Evolutionary conservation across 176 grass and related monocot species (phyloP).

Genomic region (Musa troglodytarum): DNA sequence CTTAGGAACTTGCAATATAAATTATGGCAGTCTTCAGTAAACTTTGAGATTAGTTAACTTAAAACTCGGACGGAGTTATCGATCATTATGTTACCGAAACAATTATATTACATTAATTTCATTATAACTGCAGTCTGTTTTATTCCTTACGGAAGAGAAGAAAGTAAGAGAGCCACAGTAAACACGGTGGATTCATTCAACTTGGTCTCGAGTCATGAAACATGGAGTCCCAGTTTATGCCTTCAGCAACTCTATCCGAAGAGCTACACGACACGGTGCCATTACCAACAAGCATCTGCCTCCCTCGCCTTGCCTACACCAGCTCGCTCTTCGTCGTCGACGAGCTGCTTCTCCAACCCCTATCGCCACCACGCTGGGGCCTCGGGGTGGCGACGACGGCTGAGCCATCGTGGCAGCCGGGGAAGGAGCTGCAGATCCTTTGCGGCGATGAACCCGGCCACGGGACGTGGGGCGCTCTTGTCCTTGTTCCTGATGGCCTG

Average conservation of each 20-base stretch:
- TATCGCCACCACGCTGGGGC: conserved; percentile 11
- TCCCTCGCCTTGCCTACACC: not conserved
- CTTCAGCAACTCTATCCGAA: conserved; percentile 15
- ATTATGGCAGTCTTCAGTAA: too few relatives aligned
- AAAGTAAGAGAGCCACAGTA: conserved; percentile 2
- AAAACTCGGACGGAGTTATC: too few relatives aligned
- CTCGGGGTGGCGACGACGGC: conserved; percentile 27
- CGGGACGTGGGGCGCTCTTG: conserved; percentile 21
- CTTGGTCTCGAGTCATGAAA: conserved; percentile 52
- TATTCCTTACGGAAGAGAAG: too few relatives aligned
- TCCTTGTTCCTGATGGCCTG: conserved; percentile 30
- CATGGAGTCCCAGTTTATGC: conserved; percentile 62
- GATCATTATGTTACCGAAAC: too few relatives aligned
- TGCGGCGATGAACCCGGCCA: conserved; percentile 28
- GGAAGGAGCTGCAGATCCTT: conserved; percentile 19
- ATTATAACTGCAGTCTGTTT: too few relatives aligned
- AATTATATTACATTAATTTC: too few relatives aligned
- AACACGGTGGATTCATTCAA: too few relatives aligned
- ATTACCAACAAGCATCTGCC: not conserved
- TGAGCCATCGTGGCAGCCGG: not conserved
- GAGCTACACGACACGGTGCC: not conserved
- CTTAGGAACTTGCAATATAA: too few relatives aligned
- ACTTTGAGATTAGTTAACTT: too few relatives aligned
- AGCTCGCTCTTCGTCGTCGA: not conserved
- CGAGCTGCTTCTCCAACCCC: conserved; percentile 3